A percentile compares a stretch with the other conserved stretches of the same genome.
Evolutionary conservation across 1,284 basidiomycete species (phyloP).

Genomic region (Porodaedalea pini): DNA sequence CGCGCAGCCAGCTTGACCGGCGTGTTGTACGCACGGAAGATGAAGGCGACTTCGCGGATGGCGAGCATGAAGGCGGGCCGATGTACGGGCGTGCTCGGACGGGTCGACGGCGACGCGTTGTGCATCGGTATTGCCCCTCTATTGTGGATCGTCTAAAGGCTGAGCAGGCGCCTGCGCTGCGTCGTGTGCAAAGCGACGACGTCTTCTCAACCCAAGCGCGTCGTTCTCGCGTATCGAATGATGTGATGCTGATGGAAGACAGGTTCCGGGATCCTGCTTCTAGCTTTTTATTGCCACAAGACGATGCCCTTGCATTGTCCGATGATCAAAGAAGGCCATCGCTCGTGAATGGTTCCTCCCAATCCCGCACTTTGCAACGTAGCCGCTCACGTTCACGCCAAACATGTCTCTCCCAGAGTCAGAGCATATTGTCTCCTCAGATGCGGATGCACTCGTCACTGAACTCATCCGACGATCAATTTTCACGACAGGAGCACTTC

Average conservation of each 20-base stretch:
- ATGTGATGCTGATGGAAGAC: constrained; percentile 31
- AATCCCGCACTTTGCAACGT: constrained; percentile 38
- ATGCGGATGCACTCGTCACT: constrained; percentile 18
- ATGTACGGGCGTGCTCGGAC: constrained; percentile 34
- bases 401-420: constrained; percentile 18
- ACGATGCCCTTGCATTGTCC: constrained; percentile 24
- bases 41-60: constrained; percentile 41
- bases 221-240: constrained; percentile 31
- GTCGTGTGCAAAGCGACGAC: constrained; percentile 62
- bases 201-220: constrained; percentile 31
- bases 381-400: constrained; percentile 55
- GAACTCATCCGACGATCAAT: constrained; percentile 10
- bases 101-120: constrained; percentile 28
- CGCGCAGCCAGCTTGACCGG: constrained; percentile 37
- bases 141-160: constrained; percentile 36
- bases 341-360: constrained; percentile 13
- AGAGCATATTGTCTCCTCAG: constrained; percentile 13
- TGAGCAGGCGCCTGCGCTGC: constrained; percentile 37
- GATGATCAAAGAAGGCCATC: constrained; percentile 24
- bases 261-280: constrained; percentile 37
- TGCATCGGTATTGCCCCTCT: constrained; percentile 33
- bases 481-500: constrained; percentile 90
- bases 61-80: constrained; percentile 40
- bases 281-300: constrained; percentile 37
- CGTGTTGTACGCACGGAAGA: constrained; percentile 35